Evolutionary conservation across 2,329 filamentous ascomycete genomes (phyloP).

Genomic region (Ascochyta pisi): DNA sequence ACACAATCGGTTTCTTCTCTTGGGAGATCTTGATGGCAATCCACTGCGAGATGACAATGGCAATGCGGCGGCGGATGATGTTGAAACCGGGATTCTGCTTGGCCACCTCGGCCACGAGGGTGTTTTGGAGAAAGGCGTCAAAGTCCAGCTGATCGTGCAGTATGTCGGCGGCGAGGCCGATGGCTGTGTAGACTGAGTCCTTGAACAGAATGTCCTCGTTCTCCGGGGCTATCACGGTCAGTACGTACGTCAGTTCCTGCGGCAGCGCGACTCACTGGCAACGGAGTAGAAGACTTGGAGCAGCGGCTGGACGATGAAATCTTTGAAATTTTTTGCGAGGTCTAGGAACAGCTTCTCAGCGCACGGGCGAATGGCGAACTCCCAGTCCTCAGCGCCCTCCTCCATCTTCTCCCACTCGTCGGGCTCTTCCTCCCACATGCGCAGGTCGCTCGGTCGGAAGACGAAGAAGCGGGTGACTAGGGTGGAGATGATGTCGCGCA

Average conservation of each 20-base stretch:
- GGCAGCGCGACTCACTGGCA: conserved; percentile 60
- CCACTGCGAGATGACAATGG: conserved; percentile 91
- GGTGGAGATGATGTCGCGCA: conserved; percentile 80
- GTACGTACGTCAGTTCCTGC: background rate
- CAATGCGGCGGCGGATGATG: conserved; percentile 83
- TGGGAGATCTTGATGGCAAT: conserved; percentile 77
- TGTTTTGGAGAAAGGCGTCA: conserved; percentile 76
- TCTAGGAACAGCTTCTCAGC: conserved; percentile 94
- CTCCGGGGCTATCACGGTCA: conserved; percentile 54
- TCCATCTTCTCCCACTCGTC: conserved; percentile 95
- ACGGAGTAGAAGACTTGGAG: conserved; percentile 83
- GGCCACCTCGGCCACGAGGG: conserved; percentile 80
- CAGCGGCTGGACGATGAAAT: conserved; percentile 78
- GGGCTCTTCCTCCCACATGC: conserved; percentile 91
- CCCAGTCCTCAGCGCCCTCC: conserved; percentile 80
- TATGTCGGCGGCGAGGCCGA: conserved; percentile 83
- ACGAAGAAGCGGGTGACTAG: conserved; percentile 89
- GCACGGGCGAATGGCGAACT: conserved; percentile 90
- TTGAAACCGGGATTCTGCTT: conserved; percentile 72
- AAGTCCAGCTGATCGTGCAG: conserved; percentile 81
- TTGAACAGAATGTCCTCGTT: conserved; percentile 80
- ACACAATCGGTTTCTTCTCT: conserved; percentile 74
- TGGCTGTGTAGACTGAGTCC: conserved; percentile 92
- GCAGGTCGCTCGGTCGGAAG: conserved; percentile 82
- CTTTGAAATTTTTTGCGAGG: conserved; percentile 86